phyloP scores from a whole-genome alignment of 1,284 basidiomycete species.

The Mycena citricolor region DNA sequence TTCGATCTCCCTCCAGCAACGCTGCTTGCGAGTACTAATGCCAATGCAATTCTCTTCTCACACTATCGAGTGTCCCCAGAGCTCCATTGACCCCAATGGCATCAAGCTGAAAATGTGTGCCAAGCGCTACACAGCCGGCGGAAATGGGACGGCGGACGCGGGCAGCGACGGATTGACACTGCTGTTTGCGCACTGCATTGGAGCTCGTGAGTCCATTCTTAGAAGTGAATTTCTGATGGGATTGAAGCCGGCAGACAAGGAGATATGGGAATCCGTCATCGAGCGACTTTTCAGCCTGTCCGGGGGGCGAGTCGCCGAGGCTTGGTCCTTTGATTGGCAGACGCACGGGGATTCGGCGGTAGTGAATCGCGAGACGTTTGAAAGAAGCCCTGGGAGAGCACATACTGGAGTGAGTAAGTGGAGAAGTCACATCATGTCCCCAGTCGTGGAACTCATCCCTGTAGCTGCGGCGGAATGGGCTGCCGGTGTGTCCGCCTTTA shows the following conservation, averaged over 20 bases:
- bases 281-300: slow-evolving; percentile 6
- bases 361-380: slow-evolving; percentile 10
- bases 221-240: not conserved
- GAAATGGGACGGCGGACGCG: not conserved
- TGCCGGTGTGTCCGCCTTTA: slow-evolving; percentile 23
- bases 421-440: too few species aligned
- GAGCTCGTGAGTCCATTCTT: slow-evolving; percentile 6
- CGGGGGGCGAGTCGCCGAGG: slow-evolving; percentile 2
- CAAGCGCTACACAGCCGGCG: slow-evolving; percentile 11
- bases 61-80: too few species aligned
- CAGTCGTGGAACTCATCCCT: too few species aligned
- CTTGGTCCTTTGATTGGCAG: slow-evolving; percentile 20
- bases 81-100: not conserved
- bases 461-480: slow-evolving; percentile 24
- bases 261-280: slow-evolving; percentile 19
- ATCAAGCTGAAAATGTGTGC: slow-evolving; percentile 11
- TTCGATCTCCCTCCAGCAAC: too few species aligned
- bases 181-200: slow-evolving; percentile 16
- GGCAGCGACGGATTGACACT: slow-evolving; percentile 1
- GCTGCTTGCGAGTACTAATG: too few species aligned
- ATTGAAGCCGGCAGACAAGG: slow-evolving; percentile 8
- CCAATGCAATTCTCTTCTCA: too few species aligned
- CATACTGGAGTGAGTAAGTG: too few species aligned
- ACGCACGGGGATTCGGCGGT: slow-evolving; percentile 18
- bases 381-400: slow-evolving; percentile 12